Base-by-base conservation (phyloP, 1,284 basidiomycete genomes). In the Trametes polyzona region DNA sequence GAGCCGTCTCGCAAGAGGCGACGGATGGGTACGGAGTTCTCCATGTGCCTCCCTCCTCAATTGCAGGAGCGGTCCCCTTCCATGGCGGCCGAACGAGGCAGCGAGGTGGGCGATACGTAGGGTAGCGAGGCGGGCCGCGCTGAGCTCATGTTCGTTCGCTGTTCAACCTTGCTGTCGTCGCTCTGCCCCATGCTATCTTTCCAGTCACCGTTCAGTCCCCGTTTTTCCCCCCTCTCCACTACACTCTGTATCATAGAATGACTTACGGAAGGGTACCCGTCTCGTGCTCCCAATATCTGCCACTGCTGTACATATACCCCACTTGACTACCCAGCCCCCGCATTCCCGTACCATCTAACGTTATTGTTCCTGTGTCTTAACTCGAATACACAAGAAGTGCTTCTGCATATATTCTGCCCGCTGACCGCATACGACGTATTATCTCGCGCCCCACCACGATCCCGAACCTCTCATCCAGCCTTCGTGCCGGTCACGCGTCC, bases 1-100 rank as follows among this genome's bases (percentile, higher is more conserved):
- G 48, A 53, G 10, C 47, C 47, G 14, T 41, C 53, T 1, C 47
- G 47, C 54, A 62, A 59, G 44, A 55, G 55, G 14, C 51, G 47
- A 3, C 60, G 57, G n/a, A 24, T 52, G 26, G 47, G 23, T 11
- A 47, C 36, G 26, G 19, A 53, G 46, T 19, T 37, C 32, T 50
- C 47, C 2, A 44, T 42, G 36, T 42, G 43, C 24, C 39, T 43
- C 5, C 47, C 33, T 1, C 33, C 16, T 3, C 16, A n/a, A n/a
- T n/a, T 16, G 10, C 24, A 23, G 14, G 6, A 35, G 11, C 41
- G 19, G 21, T 23, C 40, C 16, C 37, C 29, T 11, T 44, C 50
- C 16, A 27, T 42, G 40, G 21, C 7, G 12, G 49, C 24, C 16
- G 49, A 42, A 26, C 29, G 30, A 5, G 49, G 41, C 12, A 42